Evolutionary conservation across 2,329 filamentous ascomycete genomes (phyloP), one percentile per base, ranked within the genome.

Genomic region (Verruconis gallopava): DNA sequence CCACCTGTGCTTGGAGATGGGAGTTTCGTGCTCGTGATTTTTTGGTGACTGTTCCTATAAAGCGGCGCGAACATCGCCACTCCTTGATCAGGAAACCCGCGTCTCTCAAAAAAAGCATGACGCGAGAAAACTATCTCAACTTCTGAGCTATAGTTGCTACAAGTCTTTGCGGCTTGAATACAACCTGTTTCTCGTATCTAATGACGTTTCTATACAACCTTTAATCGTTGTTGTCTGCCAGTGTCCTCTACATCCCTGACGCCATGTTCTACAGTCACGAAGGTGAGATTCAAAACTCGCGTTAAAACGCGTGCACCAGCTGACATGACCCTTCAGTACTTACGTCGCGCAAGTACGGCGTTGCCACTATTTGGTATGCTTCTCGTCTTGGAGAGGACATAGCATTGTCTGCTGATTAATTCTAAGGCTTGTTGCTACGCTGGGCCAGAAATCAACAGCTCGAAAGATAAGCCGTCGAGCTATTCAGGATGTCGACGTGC

Each of bases 241-340:
- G n/a, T 9, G 25, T n/a, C 6, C 14, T 36, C 6, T 36, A 9
- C 17, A 6, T 13, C 6, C 17, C 14, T 15, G 33, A 9, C 11
- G 33, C 20, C 35, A 95, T 95, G 88, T 95, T 95, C 59, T 96
- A 94, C 66, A 93, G 84, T 53, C 85, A 94, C 64, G 88, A 95
- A 63, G 85, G 89, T 91, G 67, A 56, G 79, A 18, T 12, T 34
- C 22, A 2, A 12, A 2, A 42, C 14, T 34, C 4, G 17, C 19
- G n/a, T 12, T 21, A 11, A 19, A 17, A 6, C 20, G 5, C 14
- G 11, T 35, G 20, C 18, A 12, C 19, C 22, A 25, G 35, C 37
- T 37, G 17, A n/a, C 47, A 30, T 41, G 33, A 38, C 41, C 54
- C n/a, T 61, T 21, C 39, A 78, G 75, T 98, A 46, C 75, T 98